These are phyloP conservation scores for Scheffersomyces coipomensis DNA, from an alignment of 805 yeast genomes.

Conservation along the genomic window DNA sequence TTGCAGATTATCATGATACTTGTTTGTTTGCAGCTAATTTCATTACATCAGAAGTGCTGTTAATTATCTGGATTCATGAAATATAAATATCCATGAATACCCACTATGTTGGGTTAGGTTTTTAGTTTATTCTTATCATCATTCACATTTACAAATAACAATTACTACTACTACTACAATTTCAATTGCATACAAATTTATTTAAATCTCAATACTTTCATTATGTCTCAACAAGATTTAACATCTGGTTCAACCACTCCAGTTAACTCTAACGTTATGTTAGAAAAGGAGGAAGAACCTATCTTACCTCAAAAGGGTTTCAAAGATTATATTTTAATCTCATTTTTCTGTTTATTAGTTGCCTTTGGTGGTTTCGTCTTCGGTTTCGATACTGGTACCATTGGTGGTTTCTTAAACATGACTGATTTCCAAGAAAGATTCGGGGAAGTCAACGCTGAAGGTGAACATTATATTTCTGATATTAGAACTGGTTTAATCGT, in stretches of 20 bases:
- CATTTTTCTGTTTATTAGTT: constrained; percentile 50
- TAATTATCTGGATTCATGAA: too few relatives aligned
- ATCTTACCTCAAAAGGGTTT: constrained; percentile 24
- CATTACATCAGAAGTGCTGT: too few relatives aligned
- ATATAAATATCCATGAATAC: too few relatives aligned
- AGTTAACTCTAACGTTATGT: constrained; percentile 13
- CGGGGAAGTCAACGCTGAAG: constrained; percentile 44
- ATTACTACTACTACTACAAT: neutral
- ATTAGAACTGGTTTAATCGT: constrained; percentile 53
- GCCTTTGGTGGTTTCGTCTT: constrained; percentile 78
- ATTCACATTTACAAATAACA: neutral
- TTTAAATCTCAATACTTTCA: neutral
- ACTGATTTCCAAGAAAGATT: constrained; percentile 52
- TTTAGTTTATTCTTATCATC: neutral
- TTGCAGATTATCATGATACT: too few relatives aligned
- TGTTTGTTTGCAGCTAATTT: too few relatives aligned
- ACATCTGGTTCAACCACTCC: constrained; percentile 33
- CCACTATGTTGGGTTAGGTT: too few relatives aligned
- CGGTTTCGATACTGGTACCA: constrained; percentile 80
- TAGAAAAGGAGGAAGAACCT: constrained; percentile 19
- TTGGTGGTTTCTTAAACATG: constrained; percentile 70
- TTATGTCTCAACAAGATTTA: constrained; percentile 19
- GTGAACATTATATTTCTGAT: constrained; percentile 40
- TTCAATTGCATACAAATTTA: too few relatives aligned
- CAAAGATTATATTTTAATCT: constrained; percentile 32